Base-by-base conservation (phyloP, 75 land plant species). In the Cryptomeria japonica region DNA sequence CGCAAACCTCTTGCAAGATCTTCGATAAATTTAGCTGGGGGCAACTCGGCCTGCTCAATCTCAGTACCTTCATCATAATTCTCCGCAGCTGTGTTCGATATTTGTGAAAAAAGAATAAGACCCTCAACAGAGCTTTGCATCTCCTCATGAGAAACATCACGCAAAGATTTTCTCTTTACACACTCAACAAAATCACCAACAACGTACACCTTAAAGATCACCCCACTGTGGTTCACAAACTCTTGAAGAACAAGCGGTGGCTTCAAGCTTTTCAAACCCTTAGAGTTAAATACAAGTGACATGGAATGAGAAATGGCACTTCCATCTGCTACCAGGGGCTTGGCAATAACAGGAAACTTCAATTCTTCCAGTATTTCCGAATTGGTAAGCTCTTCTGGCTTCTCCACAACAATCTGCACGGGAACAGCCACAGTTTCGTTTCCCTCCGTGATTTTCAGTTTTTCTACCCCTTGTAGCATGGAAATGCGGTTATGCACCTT, bases 191-290 rank as follows among this genome's bases (percentile, higher is more conserved):
- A 85, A 41, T 93, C 92, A 4, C 93, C 95, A 15, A 88, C 95
- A 19, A 93, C 94, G 82, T 93, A 93, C 31, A 93, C 94, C 90
- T 93, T 93, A 87, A 93, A 93, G 85, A 93, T 87, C 36, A 93
- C 92, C 22, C 94, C 94, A 8, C 94, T 92, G 42, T 93, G 94
- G 53, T 93, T 93, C 42, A 93, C 92, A 80, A 92, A 92, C 75
- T 92, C 93, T 79, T 92, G 93, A 72, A 92, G 88, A 38, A 92
- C 93, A 49, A 93, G 49, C 16, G 94, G 92, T 1, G 94, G 94
- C 58, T 90, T 90, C 80, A 93, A 82, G 72, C 82, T 89, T 10
- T 53, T 41, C 25, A 93, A 68, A 22, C 94, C 88, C 64, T 87
- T 83, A 6, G 34, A 37, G n/a, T 92, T 90, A 83, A 90, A 92